phyloP scores from a whole-genome alignment of 805 yeast genomes.

The Ogataea methanolica region DNA sequence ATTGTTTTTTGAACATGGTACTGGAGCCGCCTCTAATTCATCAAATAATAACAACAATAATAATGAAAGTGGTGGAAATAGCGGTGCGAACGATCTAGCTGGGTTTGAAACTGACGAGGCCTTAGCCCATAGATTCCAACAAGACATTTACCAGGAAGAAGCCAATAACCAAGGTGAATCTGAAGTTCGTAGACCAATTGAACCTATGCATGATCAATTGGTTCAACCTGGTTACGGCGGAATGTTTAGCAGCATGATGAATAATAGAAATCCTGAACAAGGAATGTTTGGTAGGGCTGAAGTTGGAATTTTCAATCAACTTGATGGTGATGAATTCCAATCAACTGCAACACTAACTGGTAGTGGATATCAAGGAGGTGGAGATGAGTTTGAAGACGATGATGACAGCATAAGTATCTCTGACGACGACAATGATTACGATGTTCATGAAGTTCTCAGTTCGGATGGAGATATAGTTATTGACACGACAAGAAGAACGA shows the following conservation, averaged over 20 bases:
- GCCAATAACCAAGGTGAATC: conserved; percentile 33
- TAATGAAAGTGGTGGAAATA: neutral
- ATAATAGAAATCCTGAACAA: conserved; percentile 20
- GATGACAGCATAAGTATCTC: conserved; percentile 34
- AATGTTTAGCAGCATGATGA: conserved; percentile 20
- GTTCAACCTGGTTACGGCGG: conserved; percentile 68
- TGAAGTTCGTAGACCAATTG: conserved; percentile 72
- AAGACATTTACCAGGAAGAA: conserved; percentile 51
- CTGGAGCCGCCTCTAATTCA: conserved; percentile 19
- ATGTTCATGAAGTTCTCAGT: conserved; percentile 31
- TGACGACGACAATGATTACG: conserved; percentile 36
- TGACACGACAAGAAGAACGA: conserved; percentile 23
- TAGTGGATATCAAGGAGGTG: conserved; percentile 19
- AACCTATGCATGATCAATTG: conserved; percentile 68
- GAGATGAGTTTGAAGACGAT: conserved; percentile 29
- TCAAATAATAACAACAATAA: conserved; percentile 14
- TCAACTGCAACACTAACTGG: conserved; percentile 33
- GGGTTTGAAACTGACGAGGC: conserved; percentile 35
- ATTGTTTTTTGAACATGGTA: conserved; percentile 68
- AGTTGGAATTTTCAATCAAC: conserved; percentile 57
- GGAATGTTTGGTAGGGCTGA: conserved; percentile 47
- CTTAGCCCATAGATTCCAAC: conserved; percentile 58
- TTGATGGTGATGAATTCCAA: conserved; percentile 29
- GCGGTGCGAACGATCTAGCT: neutral
- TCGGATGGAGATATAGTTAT: conserved; percentile 36